A percentile compares a stretch with the other conserved stretches of the same genome.
phyloP scores from a whole-genome alignment of 495 filamentous ascomycete genomes.

The Penicillium macrosclerotiorum region DNA sequence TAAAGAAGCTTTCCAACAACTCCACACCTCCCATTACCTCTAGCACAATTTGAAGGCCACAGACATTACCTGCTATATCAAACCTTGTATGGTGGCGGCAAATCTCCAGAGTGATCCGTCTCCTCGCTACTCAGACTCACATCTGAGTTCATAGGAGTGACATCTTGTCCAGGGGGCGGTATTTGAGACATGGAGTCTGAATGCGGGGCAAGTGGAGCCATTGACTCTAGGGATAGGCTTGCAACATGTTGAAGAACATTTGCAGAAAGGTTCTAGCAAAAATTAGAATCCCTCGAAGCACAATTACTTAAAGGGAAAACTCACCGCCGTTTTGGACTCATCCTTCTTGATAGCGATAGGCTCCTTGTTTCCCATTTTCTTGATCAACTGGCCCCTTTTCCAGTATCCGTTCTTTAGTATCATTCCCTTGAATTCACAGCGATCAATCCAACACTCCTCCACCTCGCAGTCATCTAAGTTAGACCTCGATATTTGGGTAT shows the following conservation, averaged over 20 bases:
- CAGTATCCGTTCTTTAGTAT: constrained; percentile 35
- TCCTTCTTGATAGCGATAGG: constrained; percentile 13
- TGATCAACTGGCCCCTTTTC: constrained; percentile 33
- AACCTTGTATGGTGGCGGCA: constrained; percentile 24
- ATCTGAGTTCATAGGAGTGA: constrained; percentile 4
- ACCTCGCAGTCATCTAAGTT: constrained; percentile 31
- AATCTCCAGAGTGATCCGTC: constrained; percentile 11
- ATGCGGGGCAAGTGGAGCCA: constrained; percentile 5
- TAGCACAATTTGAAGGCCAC: too few species aligned
- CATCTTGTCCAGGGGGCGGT: background rate
- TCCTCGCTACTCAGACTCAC: constrained; percentile 11
- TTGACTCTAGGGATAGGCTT: background rate
- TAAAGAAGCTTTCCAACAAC: too few species aligned
- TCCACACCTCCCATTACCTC: too few species aligned
- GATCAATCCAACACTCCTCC: constrained; percentile 25
- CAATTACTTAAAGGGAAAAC: background rate
- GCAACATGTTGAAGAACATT: background rate
- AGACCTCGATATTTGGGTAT: constrained; percentile 17
- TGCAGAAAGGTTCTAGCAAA: too few species aligned
- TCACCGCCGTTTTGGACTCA: constrained; percentile 2
- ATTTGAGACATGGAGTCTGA: constrained; percentile 3
- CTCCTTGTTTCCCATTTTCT: constrained; percentile 21
- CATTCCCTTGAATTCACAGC: constrained; percentile 30
- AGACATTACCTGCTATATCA: constrained; percentile 2
- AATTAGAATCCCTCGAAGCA: background rate